These are phyloP conservation scores for Corniculantispora saksenae DNA, from an alignment of 2,329 filamentous ascomycete genomes.

Conservation along the genomic window DNA sequence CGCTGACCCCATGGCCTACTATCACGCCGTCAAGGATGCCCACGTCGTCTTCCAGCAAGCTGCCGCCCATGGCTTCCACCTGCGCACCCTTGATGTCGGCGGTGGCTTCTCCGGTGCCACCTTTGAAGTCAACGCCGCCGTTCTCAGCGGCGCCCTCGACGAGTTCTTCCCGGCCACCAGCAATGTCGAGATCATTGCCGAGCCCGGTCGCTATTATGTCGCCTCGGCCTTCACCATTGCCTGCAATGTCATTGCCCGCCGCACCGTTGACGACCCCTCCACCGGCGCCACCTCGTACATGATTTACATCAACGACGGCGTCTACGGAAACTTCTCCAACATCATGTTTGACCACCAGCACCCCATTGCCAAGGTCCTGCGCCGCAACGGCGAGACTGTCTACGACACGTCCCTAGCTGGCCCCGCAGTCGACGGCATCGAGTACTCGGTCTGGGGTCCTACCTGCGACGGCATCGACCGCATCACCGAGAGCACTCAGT, in stretches of 20 bases:
- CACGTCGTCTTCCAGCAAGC: slow-evolving; percentile 87
- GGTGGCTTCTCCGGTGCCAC: slow-evolving; percentile 90
- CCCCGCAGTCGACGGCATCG: slow-evolving; percentile 55
- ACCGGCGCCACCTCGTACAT: slow-evolving; percentile 77
- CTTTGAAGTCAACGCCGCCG: slow-evolving; percentile 86
- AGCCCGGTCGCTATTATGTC: slow-evolving; percentile 96
- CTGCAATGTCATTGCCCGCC: slow-evolving; percentile 92
- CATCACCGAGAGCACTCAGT: slow-evolving; percentile 78
- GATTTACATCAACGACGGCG: slow-evolving; percentile 95
- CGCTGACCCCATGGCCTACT: slow-evolving; percentile 87
- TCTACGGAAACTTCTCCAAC: slow-evolving; percentile 98
- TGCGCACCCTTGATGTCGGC: slow-evolving; percentile 90
- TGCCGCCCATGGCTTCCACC: slow-evolving; percentile 69
- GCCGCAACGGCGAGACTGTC: slow-evolving; percentile 57
- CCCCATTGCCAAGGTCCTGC: slow-evolving; percentile 79
- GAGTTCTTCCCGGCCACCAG: slow-evolving; percentile 77
- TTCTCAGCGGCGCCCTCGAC: slow-evolving; percentile 78
- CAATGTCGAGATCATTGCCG: slow-evolving; percentile 83
- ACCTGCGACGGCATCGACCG: slow-evolving; percentile 98
- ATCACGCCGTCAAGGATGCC: slow-evolving; percentile 88
- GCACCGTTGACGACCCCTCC: slow-evolving; percentile 74
- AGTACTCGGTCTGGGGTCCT: slow-evolving; percentile 97
- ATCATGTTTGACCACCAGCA: slow-evolving; percentile 99
- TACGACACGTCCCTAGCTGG: slow-evolving; percentile 58
- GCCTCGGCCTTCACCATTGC: slow-evolving; percentile 91